Evolutionary conservation across 768 basidiomycete species (phyloP).

Genomic region (Mycena epipterygia): DNA sequence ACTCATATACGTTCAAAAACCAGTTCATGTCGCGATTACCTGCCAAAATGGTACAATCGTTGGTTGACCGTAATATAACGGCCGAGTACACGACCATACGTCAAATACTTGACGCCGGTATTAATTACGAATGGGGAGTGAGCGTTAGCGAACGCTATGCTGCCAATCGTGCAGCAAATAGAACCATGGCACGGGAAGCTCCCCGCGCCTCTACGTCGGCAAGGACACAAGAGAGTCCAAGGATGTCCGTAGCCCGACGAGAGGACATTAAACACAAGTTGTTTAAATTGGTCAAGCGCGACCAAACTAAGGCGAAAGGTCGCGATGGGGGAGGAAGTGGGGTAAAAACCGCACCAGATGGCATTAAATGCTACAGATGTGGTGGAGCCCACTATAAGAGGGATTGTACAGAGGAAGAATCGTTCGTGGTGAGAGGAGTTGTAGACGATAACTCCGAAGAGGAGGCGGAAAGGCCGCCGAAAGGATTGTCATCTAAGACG

Average conservation of each 20-base stretch:
- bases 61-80: neutral
- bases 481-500: no score
- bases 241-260: no score
- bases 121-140: neutral
- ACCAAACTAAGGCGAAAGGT: no score
- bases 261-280: no score
- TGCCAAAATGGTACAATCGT: neutral
- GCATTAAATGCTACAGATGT: neutral
- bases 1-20: slow-evolving; percentile 1
- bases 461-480: no score
- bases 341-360: neutral
- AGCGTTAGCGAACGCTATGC: neutral
- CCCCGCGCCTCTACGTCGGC: no score
- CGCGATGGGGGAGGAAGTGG: neutral
- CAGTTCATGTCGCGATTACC: neutral
- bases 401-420: neutral
- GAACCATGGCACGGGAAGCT: neutral
- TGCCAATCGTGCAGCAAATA: neutral
- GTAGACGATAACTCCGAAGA: neutral
- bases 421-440: neutral
- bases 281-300: no score
- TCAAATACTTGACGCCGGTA: neutral
- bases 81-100: neutral
- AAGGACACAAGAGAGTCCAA: no score
- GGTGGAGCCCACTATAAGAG: neutral